Evolutionary conservation across 495 filamentous ascomycete species (phyloP), one percentile per base, ranked within the genome.

Genomic region (Aspergillus sparsus): DNA sequence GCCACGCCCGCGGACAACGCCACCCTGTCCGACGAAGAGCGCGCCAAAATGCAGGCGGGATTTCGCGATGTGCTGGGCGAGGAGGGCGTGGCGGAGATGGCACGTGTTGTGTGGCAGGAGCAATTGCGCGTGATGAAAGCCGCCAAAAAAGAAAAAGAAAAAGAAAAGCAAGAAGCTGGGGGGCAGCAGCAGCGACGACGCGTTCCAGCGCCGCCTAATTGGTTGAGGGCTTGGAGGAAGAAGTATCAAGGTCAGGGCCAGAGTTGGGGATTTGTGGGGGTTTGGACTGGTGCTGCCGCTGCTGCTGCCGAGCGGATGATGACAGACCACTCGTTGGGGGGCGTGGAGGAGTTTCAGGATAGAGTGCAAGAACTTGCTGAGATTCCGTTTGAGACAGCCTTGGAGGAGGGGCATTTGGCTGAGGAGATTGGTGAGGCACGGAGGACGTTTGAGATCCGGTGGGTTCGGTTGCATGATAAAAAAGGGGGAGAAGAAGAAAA

Each of bases 31-130:
- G 53, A 55, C 7, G 53, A 44, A n/a, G 53, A 55, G 12, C 53
- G 53, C 5, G 53, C 53, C 16, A 55, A 55, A 8, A 55, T 55
- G 53, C 53, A 45, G 13, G 53, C 53, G 21, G 53, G 53, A 6
- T 45, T 55, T 37, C 53, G 53, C 53, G 53, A 55, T 7, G 53
- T 44, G 15, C 37, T 55, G 8, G 53, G 53, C 15, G 53, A 55
- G 27, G 53, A 41, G 1, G 53, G 53, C 36, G 53, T 55, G n/a
- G 53, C 53, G 6, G 53, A 55, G 12, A 18, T 55, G 53, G 53
- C 53, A 6, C 53, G 53, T 18, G 53, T 55, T 5, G 33, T 55
- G 53, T 55, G 36, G 36, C 41, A 33, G 35, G 53, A 55, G 53
- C 36, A 55, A 16, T 55, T 55, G 53, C 53, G 53, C 27, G 15